Evolutionary conservation across 2,329 filamentous ascomycete genomes (phyloP).

Genomic region (Hymenoscyphus albidus): DNA sequence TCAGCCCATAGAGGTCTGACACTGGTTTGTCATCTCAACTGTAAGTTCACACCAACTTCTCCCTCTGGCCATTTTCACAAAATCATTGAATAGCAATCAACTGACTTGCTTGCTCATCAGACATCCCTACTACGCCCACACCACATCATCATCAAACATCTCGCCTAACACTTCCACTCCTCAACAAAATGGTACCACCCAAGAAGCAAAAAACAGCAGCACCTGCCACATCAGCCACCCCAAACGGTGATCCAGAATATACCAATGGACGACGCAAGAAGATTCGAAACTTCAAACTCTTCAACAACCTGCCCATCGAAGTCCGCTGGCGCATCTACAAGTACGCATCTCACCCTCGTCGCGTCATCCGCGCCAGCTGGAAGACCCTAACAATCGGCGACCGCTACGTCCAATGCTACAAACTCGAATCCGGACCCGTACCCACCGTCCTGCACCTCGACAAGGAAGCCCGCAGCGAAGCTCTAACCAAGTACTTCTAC

Average conservation of each 20-base stretch:
- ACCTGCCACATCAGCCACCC: neutral
- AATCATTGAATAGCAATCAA: neutral
- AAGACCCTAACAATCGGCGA: neutral
- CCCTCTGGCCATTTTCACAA: neutral
- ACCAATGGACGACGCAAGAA: neutral
- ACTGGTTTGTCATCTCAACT: neutral
- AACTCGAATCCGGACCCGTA: slow-evolving; percentile 15
- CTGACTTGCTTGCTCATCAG: neutral
- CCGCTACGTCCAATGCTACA: slow-evolving; percentile 2
- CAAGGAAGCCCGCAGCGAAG: slow-evolving; percentile 13
- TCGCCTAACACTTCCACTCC: neutral
- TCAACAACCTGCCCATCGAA: slow-evolving; percentile 1
- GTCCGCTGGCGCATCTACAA: neutral
- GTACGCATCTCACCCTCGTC: neutral
- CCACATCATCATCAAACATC: neutral
- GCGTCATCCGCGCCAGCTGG: slow-evolving; percentile 1
- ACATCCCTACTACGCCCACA: neutral
- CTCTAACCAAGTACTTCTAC: slow-evolving; percentile 1
- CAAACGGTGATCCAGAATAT: neutral
- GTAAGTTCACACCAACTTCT: neutral
- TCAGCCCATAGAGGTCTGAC: neutral
- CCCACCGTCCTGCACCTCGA: slow-evolving; percentile 12
- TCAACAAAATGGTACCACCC: neutral
- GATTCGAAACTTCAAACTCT: neutral
- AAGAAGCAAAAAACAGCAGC: neutral